Evolutionary conservation across 805 yeast genomes (phyloP), one percentile per base, ranked within the genome.

Genomic region (Wickerhamomyces silvicola): DNA sequence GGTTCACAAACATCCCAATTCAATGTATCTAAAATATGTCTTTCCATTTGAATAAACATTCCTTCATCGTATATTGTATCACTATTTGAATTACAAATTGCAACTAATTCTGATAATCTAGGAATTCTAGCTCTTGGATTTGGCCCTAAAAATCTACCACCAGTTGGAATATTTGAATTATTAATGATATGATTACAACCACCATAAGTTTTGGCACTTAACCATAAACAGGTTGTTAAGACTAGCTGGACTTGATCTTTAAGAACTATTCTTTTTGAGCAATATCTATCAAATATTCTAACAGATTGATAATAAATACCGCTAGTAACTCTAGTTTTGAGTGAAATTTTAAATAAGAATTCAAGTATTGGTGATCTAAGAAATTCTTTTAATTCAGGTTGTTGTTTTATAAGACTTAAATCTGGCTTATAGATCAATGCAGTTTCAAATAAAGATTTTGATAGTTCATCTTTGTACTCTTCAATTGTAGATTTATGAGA

Each of bases 191-290:
- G 85, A 43, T 75, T 75, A 55, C 80, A 78, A 23, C 85, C 85
- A 30, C 85, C 85, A 48, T 72, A 73, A n/a, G 78, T 68, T 56
- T 90, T 90, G 17, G 95, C 79, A 3, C 95, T 85, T 20, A 90
- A 71, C 97, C 97, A 90, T 22, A 90, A 62, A 39, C 95, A 85
- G 5, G 95, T 85, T 39, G 94, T 82, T 20, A 94, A 86, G 9
- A 90, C 90, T 33, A 90, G 68, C 57, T 88, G 96, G 39, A 85
- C 78, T 59, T 88, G 97, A 36, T 83, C 88, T 43, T 79, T 74
- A 41, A 82, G 70, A 1, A 88, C 92, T 7, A 87, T 76, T 46
- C 97, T 69, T 47, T 79, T 81, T 32, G 95, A 81, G 54, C 95
- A 83, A 61, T 90, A 90, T 39, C 97, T 73, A 56, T 90, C 98